phyloP scores from a whole-genome alignment of 1,284 basidiomycete species.

The Vanrija pseudolonga region DNA sequence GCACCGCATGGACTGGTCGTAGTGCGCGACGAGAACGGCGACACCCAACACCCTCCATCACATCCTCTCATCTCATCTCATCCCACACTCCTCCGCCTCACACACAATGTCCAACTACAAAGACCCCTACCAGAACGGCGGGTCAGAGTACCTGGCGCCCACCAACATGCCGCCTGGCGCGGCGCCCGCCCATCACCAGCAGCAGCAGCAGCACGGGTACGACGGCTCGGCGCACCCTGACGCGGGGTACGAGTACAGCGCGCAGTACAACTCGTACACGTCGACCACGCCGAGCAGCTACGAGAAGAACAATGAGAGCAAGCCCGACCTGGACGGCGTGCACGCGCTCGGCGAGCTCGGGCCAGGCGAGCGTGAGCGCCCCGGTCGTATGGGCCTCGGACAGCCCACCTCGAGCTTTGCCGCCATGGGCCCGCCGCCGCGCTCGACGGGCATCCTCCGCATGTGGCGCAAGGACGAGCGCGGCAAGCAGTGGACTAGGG shows the following conservation, averaged over 20 bases:
- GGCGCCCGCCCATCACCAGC: too few species aligned
- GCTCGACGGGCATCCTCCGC: conserved; percentile 46
- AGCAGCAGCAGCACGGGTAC: background rate
- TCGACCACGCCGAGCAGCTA: background rate
- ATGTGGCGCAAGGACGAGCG: conserved; percentile 51
- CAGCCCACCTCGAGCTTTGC: conserved; percentile 31
- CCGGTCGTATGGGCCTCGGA: conserved; percentile 31
- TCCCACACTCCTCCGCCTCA: conserved; percentile 3
- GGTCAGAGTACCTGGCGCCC: conserved; percentile 12
- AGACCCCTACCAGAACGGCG: conserved; percentile 15
- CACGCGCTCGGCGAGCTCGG: conserved; percentile 10
- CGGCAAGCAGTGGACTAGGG: conserved; percentile 47
- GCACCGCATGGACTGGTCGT: too few species aligned
- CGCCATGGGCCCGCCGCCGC: conserved; percentile 44
- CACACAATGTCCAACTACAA: conserved; percentile 15
- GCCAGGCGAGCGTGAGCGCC: conserved; percentile 22
- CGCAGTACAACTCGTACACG: conserved; percentile 5
- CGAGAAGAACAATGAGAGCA: conserved; percentile 1
- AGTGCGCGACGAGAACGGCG: too few species aligned
- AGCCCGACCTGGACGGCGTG: conserved; percentile 10
- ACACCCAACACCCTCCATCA: conserved; percentile 1
- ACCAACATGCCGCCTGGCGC: background rate
- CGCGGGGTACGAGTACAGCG: background rate
- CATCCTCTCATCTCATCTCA: conserved; percentile 1
- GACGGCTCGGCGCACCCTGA: background rate